A percentile compares a stretch with the other conserved stretches of the same genome.
Conservation (phyloP, 192 early-diverging fungal species). For the Umbelopsis sp. region DNA sequence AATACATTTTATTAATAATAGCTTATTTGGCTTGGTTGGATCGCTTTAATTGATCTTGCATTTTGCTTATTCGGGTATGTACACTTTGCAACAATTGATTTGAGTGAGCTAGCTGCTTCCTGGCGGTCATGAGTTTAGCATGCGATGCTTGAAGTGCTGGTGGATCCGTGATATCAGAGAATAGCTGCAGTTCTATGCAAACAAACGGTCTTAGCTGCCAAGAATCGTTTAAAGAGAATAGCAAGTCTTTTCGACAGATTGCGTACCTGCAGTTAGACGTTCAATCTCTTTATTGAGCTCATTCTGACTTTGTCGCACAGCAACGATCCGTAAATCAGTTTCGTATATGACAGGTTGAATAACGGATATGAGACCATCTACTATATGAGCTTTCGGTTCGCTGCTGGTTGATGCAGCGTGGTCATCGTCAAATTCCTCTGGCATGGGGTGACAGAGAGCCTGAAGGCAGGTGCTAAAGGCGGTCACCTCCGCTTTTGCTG, state of each 20-base stretch:
- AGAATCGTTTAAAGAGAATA: too few relatives aligned
- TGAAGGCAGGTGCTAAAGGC: neutral
- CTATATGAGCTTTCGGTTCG: constrained; percentile 1
- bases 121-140: constrained; percentile 50
- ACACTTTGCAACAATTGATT: constrained; percentile 51
- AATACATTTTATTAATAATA: neutral
- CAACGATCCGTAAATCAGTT: constrained; percentile 54
- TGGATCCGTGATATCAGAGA: constrained; percentile 49
- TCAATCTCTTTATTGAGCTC: constrained; percentile 64
- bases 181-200: constrained; percentile 53
- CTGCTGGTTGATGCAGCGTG: neutral
- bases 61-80: constrained; percentile 46
- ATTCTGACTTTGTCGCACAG: constrained; percentile 52
- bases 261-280: constrained; percentile 54
- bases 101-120: constrained; percentile 47
- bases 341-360: constrained; percentile 52
- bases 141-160: constrained; percentile 53
- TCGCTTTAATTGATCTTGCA: constrained; percentile 42
- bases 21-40: neutral
- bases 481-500: too few relatives aligned
- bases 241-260: neutral
- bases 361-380: constrained; percentile 46
- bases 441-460: neutral
- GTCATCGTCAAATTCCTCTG: neutral
- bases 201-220: neutral